Percentiles rank a stretch among this genome's conserved stretches.
Conservation (phyloP, 2,329 filamentous ascomycete genomes). For the Alternaria infectoria region DNA sequence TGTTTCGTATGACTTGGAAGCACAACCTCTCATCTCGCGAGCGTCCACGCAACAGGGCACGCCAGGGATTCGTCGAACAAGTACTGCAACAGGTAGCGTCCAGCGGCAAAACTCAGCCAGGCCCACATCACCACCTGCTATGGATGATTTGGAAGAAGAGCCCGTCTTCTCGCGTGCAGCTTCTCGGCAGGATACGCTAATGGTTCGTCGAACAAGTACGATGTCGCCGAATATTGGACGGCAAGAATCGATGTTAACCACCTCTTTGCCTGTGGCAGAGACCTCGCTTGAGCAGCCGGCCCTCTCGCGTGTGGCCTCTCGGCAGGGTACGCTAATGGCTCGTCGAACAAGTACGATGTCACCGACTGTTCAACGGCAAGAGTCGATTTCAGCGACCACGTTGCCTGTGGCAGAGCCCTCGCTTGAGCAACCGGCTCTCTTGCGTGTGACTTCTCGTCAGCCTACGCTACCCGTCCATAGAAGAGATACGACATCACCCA, state of each 20-base stretch:
- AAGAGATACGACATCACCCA: not conserved
- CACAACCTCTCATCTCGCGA: not conserved
- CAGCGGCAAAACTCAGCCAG: not conserved
- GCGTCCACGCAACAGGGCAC: not conserved
- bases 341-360: not conserved
- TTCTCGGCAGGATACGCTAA: not conserved
- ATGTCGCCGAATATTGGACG: not conserved
- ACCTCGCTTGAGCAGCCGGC: not conserved
- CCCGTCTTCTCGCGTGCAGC: not conserved
- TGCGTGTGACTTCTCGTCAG: not conserved
- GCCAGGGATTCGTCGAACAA: not conserved
- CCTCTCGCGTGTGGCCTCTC: not conserved
- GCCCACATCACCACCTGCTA: constrained; percentile 2
- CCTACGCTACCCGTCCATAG: not conserved
- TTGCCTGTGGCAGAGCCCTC: not conserved
- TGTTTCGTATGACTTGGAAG: constrained; percentile 6
- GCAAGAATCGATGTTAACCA: not conserved
- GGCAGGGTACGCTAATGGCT: not conserved
- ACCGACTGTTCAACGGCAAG: not conserved
- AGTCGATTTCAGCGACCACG: not conserved
- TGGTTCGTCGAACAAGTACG: not conserved
- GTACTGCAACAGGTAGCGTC: not conserved
- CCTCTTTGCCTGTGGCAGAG: not conserved
- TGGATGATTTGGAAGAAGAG: constrained; percentile 2
- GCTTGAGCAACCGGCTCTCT: not conserved